These are phyloP conservation scores for Friedmanniomyces simplex DNA, from an alignment of 495 filamentous ascomycete genomes.

Conservation along the genomic window DNA sequence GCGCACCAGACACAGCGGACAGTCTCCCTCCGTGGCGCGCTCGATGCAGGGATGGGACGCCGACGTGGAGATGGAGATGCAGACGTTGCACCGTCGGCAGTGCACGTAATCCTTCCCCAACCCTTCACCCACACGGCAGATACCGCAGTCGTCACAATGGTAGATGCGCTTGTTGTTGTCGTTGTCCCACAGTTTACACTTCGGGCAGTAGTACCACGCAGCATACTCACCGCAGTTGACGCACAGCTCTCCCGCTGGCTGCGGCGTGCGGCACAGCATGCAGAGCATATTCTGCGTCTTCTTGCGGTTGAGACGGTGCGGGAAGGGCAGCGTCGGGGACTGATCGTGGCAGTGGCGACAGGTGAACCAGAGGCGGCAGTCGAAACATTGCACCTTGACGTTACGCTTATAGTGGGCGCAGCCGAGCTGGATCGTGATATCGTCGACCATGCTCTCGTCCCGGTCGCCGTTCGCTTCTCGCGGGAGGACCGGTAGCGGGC, in stretches of 20 bases:
- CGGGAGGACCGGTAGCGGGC: slow-evolving; percentile 35
- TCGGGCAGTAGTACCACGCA: slow-evolving; percentile 87
- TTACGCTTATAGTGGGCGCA: slow-evolving; percentile 93
- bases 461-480: slow-evolving; percentile 17
- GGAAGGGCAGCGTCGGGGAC: slow-evolving; percentile 46
- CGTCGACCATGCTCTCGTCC: slow-evolving; percentile 30
- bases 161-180: slow-evolving; percentile 87
- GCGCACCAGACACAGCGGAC: slow-evolving; percentile 96
- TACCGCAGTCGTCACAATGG: slow-evolving; percentile 92
- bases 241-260: slow-evolving; percentile 71
- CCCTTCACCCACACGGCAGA: slow-evolving; percentile 83
- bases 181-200: slow-evolving; percentile 96
- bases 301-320: slow-evolving; percentile 63
- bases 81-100: slow-evolving; percentile 69
- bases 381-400: slow-evolving; percentile 86
- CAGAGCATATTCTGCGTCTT: slow-evolving; percentile 94
- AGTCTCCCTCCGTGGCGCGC: slow-evolving; percentile 86
- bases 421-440: slow-evolving; percentile 44
- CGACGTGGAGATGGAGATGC: slow-evolving; percentile 72
- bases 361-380: slow-evolving; percentile 86
- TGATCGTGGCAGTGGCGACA: slow-evolving; percentile 93
- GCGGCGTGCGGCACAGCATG: slow-evolving; percentile 86
- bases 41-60: slow-evolving; percentile 89
- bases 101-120: slow-evolving; percentile 95
- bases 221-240: slow-evolving; percentile 60